A percentile compares a stretch with the other conserved stretches of the same genome.
These are phyloP conservation scores for Leccinum disarticulatum DNA, from an alignment of 768 basidiomycete genomes.

Conservation along the genomic window DNA sequence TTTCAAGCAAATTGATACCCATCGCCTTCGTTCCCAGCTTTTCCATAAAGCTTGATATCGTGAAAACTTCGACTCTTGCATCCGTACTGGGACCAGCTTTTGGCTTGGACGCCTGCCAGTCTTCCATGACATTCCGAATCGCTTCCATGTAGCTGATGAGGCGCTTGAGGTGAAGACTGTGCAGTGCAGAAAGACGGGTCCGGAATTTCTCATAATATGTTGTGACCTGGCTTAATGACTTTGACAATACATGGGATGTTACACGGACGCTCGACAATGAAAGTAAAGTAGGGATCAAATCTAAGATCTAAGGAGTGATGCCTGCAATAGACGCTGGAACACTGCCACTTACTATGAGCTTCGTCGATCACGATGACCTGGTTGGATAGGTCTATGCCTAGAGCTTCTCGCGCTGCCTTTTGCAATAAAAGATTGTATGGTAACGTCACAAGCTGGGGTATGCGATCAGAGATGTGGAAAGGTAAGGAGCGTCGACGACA, in stretches of 20 bases:
- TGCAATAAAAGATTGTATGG: constrained; percentile 93
- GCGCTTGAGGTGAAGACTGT: constrained; percentile 79
- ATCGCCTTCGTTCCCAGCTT: constrained; percentile 65
- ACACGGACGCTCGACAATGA: constrained; percentile 78
- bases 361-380: constrained; percentile 94
- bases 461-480: neutral
- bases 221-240: constrained; percentile 72
- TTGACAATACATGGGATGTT: constrained; percentile 51
- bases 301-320: constrained; percentile 58
- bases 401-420: constrained; percentile 76
- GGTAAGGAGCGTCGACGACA: constrained; percentile 9
- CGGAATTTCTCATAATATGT: constrained; percentile 78
- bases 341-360: constrained; percentile 77
- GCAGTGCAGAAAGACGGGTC: constrained; percentile 66
- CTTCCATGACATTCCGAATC: constrained; percentile 55
- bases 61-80: constrained; percentile 60
- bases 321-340: constrained; percentile 1
- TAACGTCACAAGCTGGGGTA: constrained; percentile 73
- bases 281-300: constrained; percentile 86
- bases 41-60: constrained; percentile 62
- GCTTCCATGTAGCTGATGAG: constrained; percentile 72
- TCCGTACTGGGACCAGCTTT: constrained; percentile 13
- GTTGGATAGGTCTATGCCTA: constrained; percentile 81
- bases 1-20: constrained; percentile 80
- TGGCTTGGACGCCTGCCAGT: constrained; percentile 43